Evolutionary conservation across 75 land plant species (phyloP), one percentile per base, ranked within the genome.

Genomic region (Larix kaempferi): DNA sequence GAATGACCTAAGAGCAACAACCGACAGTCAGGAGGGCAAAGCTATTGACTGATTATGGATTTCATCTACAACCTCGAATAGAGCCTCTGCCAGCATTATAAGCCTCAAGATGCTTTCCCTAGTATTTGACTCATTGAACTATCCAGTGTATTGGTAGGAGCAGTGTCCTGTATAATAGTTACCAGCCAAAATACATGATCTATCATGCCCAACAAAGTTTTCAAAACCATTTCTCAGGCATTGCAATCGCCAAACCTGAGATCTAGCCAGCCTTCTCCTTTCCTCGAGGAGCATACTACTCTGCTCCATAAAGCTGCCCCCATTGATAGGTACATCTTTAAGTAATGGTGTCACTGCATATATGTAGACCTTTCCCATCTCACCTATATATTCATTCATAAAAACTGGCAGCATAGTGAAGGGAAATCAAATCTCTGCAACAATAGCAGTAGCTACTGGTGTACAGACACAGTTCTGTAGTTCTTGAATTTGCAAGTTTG

Each of bases 21-120:
- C 73, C 39, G 93, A 87, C 71, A 94, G 88, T 44, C 86, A 88
- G 16, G 98, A 93, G 0, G 88, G 82, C 44, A 91, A 86, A n/a
- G 88, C 86, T 16, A 91, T 94, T 73, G 98, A 89, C 85, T 93
- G 96, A 83, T 91, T 91, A 82, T 95, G 98, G 61, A 95, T 95
- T 90, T 95, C 96, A 88, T 95, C 98, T 78, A 93, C 83, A 71
- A 95, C 98, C 94, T 95, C 96, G 82, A 95, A 95, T 37, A 95
- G 81, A 14, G 98, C 94, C 80, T 95, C 98, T 58, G 98, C 98
- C 65, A 95, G 80, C 94, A 95, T 89, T 33, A 95, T 91, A 78
- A 95, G 93, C 76, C 98, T 84, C 37, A 96, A 95, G 69, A 95
- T 93, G 88, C 98, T 95, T 52, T 92, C 88, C 63, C 98, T 84